phyloP scores from a whole-genome alignment of 208 protist species.

The Trichomonas tenax region DNA sequence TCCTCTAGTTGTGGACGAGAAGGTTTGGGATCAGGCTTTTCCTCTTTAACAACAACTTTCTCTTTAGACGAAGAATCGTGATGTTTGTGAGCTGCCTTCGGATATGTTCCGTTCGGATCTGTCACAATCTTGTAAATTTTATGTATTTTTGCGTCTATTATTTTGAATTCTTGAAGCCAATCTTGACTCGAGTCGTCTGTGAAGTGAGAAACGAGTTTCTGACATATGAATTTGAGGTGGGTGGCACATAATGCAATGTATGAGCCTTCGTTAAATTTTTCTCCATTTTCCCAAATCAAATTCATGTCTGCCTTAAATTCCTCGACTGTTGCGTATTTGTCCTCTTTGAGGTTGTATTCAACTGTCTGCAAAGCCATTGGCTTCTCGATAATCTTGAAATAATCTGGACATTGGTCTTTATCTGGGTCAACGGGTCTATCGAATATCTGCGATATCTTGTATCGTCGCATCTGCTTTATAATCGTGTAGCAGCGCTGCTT shows the following conservation, averaged over 20 bases:
- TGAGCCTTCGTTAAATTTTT: not conserved
- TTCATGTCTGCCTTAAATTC: not conserved
- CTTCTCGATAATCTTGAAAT: not conserved
- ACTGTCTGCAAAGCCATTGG: not conserved
- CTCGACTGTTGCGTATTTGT: not conserved
- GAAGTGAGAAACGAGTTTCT: not conserved
- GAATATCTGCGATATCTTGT: not conserved
- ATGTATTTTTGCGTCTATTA: not conserved
- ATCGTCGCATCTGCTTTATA: not conserved
- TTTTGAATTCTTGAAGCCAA: not conserved
- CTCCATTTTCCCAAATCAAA: not conserved
- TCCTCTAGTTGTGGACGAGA: not conserved
- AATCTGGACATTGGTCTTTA: not conserved
- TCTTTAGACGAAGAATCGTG: not conserved
- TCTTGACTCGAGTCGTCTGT: not conserved
- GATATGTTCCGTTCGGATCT: not conserved
- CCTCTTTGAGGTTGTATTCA: not conserved
- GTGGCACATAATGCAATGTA: not conserved
- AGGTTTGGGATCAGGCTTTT: not conserved
- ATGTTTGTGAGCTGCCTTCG: not conserved
- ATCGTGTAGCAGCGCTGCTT: not conserved
- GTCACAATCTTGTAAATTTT: not conserved
- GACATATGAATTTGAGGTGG: not conserved
- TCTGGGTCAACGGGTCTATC: not conserved
- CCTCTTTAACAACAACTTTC: not conserved